Base-by-base conservation (phyloP, 1,139 yeast species). In the Tardiomyces digboiensis region DNA sequence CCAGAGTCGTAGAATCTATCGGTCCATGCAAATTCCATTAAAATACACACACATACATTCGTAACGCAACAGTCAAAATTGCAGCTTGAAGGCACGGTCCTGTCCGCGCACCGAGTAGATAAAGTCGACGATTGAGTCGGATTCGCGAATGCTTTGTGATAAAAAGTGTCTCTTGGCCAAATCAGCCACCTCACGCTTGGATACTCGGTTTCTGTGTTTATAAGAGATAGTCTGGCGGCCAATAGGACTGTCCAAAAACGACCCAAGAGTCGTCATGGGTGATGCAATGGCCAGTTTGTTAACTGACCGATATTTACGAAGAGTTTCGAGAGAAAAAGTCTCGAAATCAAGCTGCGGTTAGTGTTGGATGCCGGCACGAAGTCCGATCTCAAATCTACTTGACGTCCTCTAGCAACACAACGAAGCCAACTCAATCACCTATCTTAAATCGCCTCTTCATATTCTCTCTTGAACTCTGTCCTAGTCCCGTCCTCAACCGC, bases 101-200 rank as follows among this genome's bases (percentile, higher is more conserved):
- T 80, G 82, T 57, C 83, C 78, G 56, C 76, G 76, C 44, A 82
- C 86, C 52, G 82, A 78, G 63, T 86, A 86, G 46, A 86, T 68
- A 56, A 86, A 86, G 53, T 81, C 84, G 39, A 91, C 82, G 38
- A 86, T 77, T 38, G 80, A 76, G 55, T 86, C 95, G 51, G 81
- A 80, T 56, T 86, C 95, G 50, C 83, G 75, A 3, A 76, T 76
- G n/a, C 76, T 75, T 44, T 78, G 74, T 38, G 68, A 70, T 52
- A 70, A 49, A 51, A 85, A 83, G 59, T 86, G 93, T 46, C 72
- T 75, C 61, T 79, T 78, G 33, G 78, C 73, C 12, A 70, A 71
- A 8, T 61, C 62, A 0, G 85, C 80, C 40, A 78, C 67, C 52
- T 79, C 85, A 13, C 63, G 62, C 54, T 79, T 80, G 44, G 77